Base-by-base conservation (phyloP, 805 yeast genomes). In the Teunomyces gatunensis region DNA sequence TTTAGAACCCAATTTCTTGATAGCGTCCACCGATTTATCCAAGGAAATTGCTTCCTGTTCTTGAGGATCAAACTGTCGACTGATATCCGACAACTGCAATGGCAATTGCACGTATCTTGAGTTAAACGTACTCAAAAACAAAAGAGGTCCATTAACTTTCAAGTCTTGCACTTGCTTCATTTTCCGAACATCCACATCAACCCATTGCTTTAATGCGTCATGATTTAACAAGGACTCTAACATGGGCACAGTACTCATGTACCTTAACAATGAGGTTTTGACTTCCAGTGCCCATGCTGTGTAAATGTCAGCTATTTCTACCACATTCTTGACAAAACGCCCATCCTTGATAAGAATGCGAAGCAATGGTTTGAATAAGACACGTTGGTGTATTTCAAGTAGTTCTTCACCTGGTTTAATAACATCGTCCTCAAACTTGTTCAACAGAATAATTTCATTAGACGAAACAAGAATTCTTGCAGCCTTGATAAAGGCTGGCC, bases 281-380 rank as follows among this genome's bases (percentile, higher is more conserved):
- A 88, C 89, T 17, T 70, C 74, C 25, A 68, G 67, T 1, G 84
- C 73, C 96, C 96, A 89, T 15, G 76, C 75, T 27, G 74, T 62
- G 52, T 86, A 80, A 9, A 87, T 73, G 41, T 80, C 81, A 3
- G 86, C 87, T 12, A 87, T 74, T 7, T 61, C 70, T 1, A 45
- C 51, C 23, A 73, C 41, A 6, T 81, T 80, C 30, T 74, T 76
- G 11, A 89, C 78, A 48, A 81, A 84, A 44, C 84, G 85, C 0
- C 92, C 91, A 47, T 83, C 84, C 3, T 79, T 67, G 20, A 77
- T 68, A 39, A 87, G 69, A 39, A 85, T 77, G 47, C 69, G 67
- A 28, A 83, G 67, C 25, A 89, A 67, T 0, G 88, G 89, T 11
- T 75, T 77, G 42, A 84, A 68, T 2, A 89, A 64, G 23, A 67